Percentiles rank a stretch among this genome's conserved stretches.
These are phyloP conservation scores for Intubia oerlemansii DNA, from an alignment of 2,329 filamentous ascomycete genomes.

Conservation along the genomic window DNA sequence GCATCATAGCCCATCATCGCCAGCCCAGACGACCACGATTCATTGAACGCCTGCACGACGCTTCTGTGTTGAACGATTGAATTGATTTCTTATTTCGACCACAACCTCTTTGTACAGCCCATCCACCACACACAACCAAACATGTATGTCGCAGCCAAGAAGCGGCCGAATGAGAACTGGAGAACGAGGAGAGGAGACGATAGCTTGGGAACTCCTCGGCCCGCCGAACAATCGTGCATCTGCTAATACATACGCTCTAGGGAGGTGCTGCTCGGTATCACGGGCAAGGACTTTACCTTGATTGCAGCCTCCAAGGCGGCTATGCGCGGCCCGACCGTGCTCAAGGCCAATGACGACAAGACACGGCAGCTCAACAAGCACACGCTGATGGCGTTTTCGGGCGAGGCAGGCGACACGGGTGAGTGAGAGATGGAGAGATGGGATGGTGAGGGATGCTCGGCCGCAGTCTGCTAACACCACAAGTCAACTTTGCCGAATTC, in stretches of 20 bases:
- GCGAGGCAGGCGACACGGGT: constrained; percentile 92
- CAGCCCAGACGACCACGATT: background rate
- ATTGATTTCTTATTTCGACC: background rate
- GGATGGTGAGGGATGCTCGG: constrained; percentile 22
- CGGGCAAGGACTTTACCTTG: constrained; percentile 97
- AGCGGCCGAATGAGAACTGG: too few species aligned
- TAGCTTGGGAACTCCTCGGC: too few species aligned
- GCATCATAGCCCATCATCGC: background rate
- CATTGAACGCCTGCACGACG: background rate
- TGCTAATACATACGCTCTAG: too few species aligned
- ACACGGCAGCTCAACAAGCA: constrained; percentile 81
- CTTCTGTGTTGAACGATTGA: background rate
- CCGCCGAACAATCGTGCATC: too few species aligned
- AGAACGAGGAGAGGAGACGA: too few species aligned
- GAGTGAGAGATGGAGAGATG: constrained; percentile 1
- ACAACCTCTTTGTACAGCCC: too few species aligned
- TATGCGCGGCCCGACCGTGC: constrained; percentile 90
- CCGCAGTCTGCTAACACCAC: constrained; percentile 3
- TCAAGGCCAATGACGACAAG: constrained; percentile 94
- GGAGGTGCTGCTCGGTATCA: constrained; percentile 96
- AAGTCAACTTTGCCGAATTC: constrained; percentile 98
- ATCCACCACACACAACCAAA: background rate
- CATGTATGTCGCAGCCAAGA: too few species aligned
- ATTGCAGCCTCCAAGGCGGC: constrained; percentile 93
- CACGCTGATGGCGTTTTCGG: constrained; percentile 85